Evolutionary conservation across 2,329 filamentous ascomycete species (phyloP).

Genomic region (Pezizomycotina sp.): DNA sequence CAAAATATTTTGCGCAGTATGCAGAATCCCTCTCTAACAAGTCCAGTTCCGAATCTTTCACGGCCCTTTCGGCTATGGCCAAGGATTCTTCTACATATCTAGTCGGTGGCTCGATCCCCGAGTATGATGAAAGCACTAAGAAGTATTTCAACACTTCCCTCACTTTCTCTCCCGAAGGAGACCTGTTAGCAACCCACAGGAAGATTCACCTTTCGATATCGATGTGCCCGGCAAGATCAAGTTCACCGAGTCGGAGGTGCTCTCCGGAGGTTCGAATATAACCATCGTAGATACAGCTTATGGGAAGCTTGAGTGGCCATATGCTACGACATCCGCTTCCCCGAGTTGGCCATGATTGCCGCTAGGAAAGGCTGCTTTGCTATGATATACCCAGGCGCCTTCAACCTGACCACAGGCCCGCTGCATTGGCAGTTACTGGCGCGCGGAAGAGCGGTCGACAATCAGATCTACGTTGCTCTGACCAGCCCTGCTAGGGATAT

Average conservation of each 20-base stretch:
- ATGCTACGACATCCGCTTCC: constrained; percentile 96
- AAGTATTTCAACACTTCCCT: constrained; percentile 87
- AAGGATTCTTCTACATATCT: constrained; percentile 64
- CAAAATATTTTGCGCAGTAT: constrained; percentile 71
- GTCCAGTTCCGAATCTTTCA: constrained; percentile 63
- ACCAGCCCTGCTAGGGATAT: constrained; percentile 80
- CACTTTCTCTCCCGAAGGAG: constrained; percentile 60
- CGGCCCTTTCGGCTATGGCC: constrained; percentile 66
- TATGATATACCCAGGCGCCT: constrained; percentile 86
- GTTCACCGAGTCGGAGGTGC: constrained; percentile 79
- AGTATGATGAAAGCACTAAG: constrained; percentile 44
- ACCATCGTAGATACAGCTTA: constrained; percentile 80
- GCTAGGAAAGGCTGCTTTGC: constrained; percentile 74
- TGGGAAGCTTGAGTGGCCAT: constrained; percentile 76
- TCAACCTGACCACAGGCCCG: constrained; percentile 83
- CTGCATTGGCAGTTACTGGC: constrained; percentile 81
- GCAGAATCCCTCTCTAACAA: constrained; percentile 73
- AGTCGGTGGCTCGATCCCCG: constrained; percentile 83
- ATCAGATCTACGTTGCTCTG: constrained; percentile 82
- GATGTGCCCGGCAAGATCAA: constrained; percentile 88
- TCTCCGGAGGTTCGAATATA: constrained; percentile 68
- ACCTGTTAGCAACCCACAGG: constrained; percentile 71
- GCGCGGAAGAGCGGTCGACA: constrained; percentile 72
- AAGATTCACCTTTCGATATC: constrained; percentile 98
- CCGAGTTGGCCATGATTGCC: constrained; percentile 78